Conservation (phyloP, 208 protist species). For the Tetramitus jugosus region DNA sequence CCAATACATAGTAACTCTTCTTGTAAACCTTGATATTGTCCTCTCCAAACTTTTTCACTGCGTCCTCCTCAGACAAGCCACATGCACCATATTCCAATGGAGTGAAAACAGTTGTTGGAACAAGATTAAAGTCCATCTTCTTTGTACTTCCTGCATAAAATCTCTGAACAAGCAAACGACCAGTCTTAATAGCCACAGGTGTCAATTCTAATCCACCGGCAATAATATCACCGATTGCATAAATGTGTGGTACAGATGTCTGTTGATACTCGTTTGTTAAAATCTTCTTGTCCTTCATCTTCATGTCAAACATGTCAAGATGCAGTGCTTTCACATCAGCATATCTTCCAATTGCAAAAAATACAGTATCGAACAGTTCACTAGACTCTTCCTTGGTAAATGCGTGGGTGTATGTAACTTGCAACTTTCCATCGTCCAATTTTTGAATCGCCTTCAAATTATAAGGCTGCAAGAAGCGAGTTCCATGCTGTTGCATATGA, state of each 20-base stretch:
- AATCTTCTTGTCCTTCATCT: constrained; percentile 42
- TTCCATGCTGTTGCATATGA: constrained; percentile 46
- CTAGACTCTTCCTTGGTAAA: background rate
- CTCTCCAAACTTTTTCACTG: constrained; percentile 52
- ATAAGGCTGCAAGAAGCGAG: constrained; percentile 38
- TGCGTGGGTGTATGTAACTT: background rate
- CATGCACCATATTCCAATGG: constrained; percentile 74
- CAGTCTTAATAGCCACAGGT: constrained; percentile 9
- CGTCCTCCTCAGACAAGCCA: constrained; percentile 66
- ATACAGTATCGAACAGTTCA: constrained; percentile 65
- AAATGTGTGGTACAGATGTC: constrained; percentile 64
- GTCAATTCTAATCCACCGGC: constrained; percentile 37
- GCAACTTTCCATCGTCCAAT: background rate
- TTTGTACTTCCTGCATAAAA: background rate
- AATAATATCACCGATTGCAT: constrained; percentile 66
- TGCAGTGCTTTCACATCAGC: constrained; percentile 44
- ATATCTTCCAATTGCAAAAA: constrained; percentile 62
- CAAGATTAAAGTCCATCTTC: constrained; percentile 54
- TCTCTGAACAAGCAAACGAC: background rate
- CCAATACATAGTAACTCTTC: constrained; percentile 59
- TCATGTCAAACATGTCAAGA: constrained; percentile 47
- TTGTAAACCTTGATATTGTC: constrained; percentile 66
- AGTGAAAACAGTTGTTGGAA: constrained; percentile 63
- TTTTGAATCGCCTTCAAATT: constrained; percentile 35
- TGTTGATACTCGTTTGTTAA: constrained; percentile 38